Conservation (phyloP, 306 rosid genomes). For the Lathyrus sativus region DNA sequence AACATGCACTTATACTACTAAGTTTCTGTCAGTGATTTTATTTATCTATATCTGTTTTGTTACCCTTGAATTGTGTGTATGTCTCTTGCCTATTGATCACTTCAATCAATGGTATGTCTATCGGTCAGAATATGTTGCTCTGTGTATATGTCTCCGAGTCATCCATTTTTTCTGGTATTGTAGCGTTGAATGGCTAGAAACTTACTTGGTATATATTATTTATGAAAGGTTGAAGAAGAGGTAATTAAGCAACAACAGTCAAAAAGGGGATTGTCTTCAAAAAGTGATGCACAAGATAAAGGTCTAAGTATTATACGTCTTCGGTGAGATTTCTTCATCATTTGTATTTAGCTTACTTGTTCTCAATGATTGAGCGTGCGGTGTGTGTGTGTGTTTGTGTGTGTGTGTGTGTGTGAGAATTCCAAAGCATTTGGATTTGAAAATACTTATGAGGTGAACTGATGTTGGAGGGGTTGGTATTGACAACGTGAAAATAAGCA, state of each 20-base stretch:
- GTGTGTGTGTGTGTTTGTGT: neutral
- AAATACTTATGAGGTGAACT: neutral
- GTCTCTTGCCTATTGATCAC: constrained; percentile 8
- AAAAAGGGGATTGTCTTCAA: constrained; percentile 78
- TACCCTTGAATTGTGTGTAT: constrained; percentile 27
- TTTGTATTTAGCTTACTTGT: constrained; percentile 31
- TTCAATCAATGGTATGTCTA: constrained; percentile 5
- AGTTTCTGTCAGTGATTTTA: constrained; percentile 19
- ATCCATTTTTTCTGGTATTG: constrained; percentile 31
- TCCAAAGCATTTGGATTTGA: neutral
- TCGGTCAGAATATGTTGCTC: neutral
- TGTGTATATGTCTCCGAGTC: constrained; percentile 4
- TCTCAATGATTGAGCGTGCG: constrained; percentile 22
- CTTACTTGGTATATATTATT: constrained; percentile 38
- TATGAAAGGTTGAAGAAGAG: constrained; percentile 84
- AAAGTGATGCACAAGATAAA: constrained; percentile 92
- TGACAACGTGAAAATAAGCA: neutral
- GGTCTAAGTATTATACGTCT: constrained; percentile 66
- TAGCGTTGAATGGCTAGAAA: constrained; percentile 36
- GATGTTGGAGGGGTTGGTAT: constrained; percentile 2
- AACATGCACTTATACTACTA: neutral
- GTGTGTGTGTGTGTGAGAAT: neutral
- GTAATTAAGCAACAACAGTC: constrained; percentile 70
- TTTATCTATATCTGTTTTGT: neutral
- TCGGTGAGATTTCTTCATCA: constrained; percentile 52